A percentile compares a stretch with the other conserved stretches of the same genome.
Conservation (phyloP, 768 basidiomycete genomes). For the Strobilomyces dryophilus region DNA sequence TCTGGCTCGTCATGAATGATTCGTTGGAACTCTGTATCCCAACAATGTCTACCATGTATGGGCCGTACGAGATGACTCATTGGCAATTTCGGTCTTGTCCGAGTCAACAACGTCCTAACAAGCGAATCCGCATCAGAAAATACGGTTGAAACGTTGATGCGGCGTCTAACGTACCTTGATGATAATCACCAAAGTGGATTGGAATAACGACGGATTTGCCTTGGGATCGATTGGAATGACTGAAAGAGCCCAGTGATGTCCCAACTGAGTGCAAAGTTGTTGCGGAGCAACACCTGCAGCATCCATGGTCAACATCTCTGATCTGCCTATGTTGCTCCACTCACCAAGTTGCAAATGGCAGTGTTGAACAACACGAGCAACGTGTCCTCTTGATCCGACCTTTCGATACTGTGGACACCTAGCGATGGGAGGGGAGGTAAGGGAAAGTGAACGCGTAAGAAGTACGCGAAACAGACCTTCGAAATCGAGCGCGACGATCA, state of each 20-base stretch:
- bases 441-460: not conserved
- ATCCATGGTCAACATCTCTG: not conserved
- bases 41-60: too few relatives aligned
- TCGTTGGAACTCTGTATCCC: slow-evolving; percentile 51
- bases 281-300: slow-evolving; percentile 55
- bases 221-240: slow-evolving; percentile 61
- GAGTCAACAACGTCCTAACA: slow-evolving; percentile 67
- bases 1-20: slow-evolving; percentile 62
- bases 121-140: too few relatives aligned
- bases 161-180: slow-evolving; percentile 44
- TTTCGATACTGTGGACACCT: slow-evolving; percentile 62
- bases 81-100: slow-evolving; percentile 53
- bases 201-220: slow-evolving; percentile 55
- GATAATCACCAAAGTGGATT: slow-evolving; percentile 55
- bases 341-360: slow-evolving; percentile 59
- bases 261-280: slow-evolving; percentile 59
- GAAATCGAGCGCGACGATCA: slow-evolving; percentile 61
- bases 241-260: slow-evolving; percentile 60
- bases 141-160: too few relatives aligned
- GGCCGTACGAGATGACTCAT: too few relatives aligned
- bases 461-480: slow-evolving; percentile 40
- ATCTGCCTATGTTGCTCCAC: slow-evolving; percentile 27
- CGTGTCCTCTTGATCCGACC: slow-evolving; percentile 60
- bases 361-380: slow-evolving; percentile 62
- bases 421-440: not conserved